These are phyloP conservation scores for Sugiyamaella sp. DNA, from an alignment of 1,139 yeast genomes.

Conservation along the genomic window DNA sequence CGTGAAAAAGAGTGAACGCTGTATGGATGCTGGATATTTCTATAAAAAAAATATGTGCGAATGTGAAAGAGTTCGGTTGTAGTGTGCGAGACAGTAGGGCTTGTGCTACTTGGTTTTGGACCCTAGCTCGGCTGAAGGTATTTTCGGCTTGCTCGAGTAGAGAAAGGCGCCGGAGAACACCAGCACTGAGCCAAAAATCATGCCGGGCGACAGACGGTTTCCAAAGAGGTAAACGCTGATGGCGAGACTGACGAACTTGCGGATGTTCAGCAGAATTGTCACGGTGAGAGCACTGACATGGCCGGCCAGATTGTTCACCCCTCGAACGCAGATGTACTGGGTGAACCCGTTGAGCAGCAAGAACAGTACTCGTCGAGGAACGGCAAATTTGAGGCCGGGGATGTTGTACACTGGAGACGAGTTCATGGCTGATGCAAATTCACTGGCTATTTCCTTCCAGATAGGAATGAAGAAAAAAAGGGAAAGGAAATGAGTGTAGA, in stretches of 20 bases:
- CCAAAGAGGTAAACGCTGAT: conserved; percentile 56
- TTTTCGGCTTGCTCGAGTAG: conserved; percentile 40
- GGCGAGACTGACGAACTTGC: conserved; percentile 63
- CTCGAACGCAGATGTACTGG: conserved; percentile 66
- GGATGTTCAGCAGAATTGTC: conserved; percentile 57
- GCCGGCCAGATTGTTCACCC: conserved; percentile 66
- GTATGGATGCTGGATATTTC: too few species aligned
- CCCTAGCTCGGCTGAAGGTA: too few species aligned
- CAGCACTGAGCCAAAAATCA: conserved; percentile 51
- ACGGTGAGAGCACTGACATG: conserved; percentile 62
- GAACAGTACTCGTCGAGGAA: conserved; percentile 35
- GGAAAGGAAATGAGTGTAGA: conserved; percentile 61
- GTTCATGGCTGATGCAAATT: conserved; percentile 22
- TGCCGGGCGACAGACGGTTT: conserved; percentile 45
- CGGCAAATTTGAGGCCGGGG: conserved; percentile 2
- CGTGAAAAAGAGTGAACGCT: too few species aligned
- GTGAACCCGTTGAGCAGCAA: conserved; percentile 54
- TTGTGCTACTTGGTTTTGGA: too few species aligned
- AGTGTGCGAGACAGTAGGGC: too few species aligned
- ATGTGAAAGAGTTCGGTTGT: too few species aligned
- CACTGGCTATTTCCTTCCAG: conserved; percentile 22
- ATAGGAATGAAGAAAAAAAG: conserved; percentile 57
- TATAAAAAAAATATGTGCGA: too few species aligned
- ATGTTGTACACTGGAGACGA: conserved; percentile 17
- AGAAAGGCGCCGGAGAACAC: conserved; percentile 60